Evolutionary conservation across 805 yeast genomes (phyloP), one percentile per base, ranked within the genome.

Genomic region (Maudiozyma pseudohumilis): DNA sequence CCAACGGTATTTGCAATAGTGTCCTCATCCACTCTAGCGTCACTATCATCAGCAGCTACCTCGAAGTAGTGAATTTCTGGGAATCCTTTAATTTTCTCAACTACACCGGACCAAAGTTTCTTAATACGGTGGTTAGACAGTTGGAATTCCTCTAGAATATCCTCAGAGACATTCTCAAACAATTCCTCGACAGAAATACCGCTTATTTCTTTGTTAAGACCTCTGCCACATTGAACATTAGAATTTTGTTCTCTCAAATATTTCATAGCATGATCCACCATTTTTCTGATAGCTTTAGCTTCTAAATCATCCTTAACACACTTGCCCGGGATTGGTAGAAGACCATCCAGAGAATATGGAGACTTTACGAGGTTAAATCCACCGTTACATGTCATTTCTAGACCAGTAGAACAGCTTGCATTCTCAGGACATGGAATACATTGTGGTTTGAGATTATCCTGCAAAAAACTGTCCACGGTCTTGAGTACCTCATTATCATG

Each of bases 371-470:
- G 64, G 8, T 77, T 78, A 34, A 69, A 63, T 38, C 77, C 89
- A 30, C 73, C 75, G 44, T 73, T 75, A 59, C 97, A 88, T 39
- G 69, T 72, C 6, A 82, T 51, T 38, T 66, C 62, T 46, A 80
- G 65, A 30, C 65, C 55, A 12, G 74, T 70, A 42, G 66, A 72
- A 60, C 96, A 88, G 23, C 70, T 63, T 0, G 86, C 92, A 59
- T 86, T 76, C 6, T 67, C 69, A 1, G 96, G 96, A 55, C 96
- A 88, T 20, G 71, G 70, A 6, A 70, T 61, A 61, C 97, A 89
- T 1, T 48, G 35, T 4, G 94, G 89, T 33, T 69, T 69, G 8
- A 28, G 11, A 34, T 69, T 53, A 6, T 17, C 19, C 0, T 52
- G 44, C 36, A 71, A 73, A 40, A 79, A 59, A 6, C 12, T 15